Evolutionary conservation across 1,284 basidiomycete genomes (phyloP).

Genomic region (Ceraceosorus bombacis): DNA sequence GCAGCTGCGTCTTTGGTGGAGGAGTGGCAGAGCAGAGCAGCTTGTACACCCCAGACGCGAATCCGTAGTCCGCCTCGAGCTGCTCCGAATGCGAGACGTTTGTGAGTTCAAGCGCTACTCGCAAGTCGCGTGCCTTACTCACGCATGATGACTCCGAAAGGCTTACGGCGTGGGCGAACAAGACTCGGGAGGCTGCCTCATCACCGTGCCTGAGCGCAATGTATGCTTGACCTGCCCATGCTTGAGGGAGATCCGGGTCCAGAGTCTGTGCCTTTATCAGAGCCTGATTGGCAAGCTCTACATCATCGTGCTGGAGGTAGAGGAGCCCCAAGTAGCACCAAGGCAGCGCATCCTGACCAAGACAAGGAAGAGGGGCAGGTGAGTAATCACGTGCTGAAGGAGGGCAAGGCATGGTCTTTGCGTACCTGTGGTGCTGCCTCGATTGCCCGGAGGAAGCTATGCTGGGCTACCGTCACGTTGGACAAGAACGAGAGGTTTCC

Average conservation of each 20-base stretch:
- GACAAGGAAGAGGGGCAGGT: background rate
- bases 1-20: constrained; percentile 24
- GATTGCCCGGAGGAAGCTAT: constrained; percentile 81
- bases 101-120: background rate
- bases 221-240: constrained; percentile 91
- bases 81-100: constrained; percentile 41
- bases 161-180: constrained; percentile 76
- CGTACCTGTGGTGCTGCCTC: constrained; percentile 65
- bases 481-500: constrained; percentile 67
- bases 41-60: constrained; percentile 62
- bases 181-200: constrained; percentile 58
- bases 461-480: constrained; percentile 70
- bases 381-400: background rate
- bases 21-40: constrained; percentile 45
- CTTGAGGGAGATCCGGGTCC: constrained; percentile 77
- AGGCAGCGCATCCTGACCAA: constrained; percentile 48
- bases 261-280: constrained; percentile 80
- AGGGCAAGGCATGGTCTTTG: background rate
- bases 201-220: constrained; percentile 66
- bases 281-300: constrained; percentile 75
- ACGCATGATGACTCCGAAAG: constrained; percentile 63
- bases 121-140: constrained; percentile 42
- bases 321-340: constrained; percentile 89
- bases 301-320: constrained; percentile 74
- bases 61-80: constrained; percentile 78